Percentiles rank a stretch among this genome's conserved stretches.
Evolutionary conservation across 306 rosid species (phyloP).

Genomic region (Macrotyloma uniflorum): DNA sequence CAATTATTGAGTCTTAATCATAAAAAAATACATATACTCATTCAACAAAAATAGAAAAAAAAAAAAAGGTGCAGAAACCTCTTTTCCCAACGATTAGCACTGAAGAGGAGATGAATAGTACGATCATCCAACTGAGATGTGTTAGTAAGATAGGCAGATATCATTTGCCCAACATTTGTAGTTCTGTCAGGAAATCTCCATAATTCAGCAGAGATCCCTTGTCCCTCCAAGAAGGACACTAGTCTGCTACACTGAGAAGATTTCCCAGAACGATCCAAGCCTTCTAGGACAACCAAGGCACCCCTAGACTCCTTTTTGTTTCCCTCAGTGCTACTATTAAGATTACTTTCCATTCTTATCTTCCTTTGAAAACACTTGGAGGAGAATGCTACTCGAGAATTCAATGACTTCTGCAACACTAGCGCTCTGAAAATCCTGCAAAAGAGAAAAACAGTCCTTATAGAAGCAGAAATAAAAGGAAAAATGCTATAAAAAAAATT

Average conservation of each 20-base stretch:
- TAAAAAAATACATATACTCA: neutral
- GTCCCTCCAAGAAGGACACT: slow-evolving; percentile 66
- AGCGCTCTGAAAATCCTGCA: slow-evolving; percentile 41
- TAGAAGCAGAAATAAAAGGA: neutral
- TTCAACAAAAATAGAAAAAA: neutral
- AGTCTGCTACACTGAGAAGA: slow-evolving; percentile 71
- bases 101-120: slow-evolving; percentile 87
- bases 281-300: slow-evolving; percentile 88
- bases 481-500: neutral
- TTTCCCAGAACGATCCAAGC: slow-evolving; percentile 93
- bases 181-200: slow-evolving; percentile 94
- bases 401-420: slow-evolving; percentile 19
- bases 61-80: slow-evolving; percentile 52
- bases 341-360: slow-evolving; percentile 47
- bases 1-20: neutral
- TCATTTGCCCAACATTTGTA: slow-evolving; percentile 84
- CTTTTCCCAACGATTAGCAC: slow-evolving; percentile 98
- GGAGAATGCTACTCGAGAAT: slow-evolving; percentile 36
- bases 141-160: slow-evolving; percentile 83
- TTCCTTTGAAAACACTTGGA: slow-evolving; percentile 36
- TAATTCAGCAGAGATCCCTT: slow-evolving; percentile 69
- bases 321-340: slow-evolving; percentile 12
- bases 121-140: slow-evolving; percentile 86
- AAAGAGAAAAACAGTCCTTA: neutral
- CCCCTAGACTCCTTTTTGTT: slow-evolving; percentile 50